Conservation (phyloP, 2,329 filamentous ascomycete genomes). For the Arthrocladium fulminans region DNA sequence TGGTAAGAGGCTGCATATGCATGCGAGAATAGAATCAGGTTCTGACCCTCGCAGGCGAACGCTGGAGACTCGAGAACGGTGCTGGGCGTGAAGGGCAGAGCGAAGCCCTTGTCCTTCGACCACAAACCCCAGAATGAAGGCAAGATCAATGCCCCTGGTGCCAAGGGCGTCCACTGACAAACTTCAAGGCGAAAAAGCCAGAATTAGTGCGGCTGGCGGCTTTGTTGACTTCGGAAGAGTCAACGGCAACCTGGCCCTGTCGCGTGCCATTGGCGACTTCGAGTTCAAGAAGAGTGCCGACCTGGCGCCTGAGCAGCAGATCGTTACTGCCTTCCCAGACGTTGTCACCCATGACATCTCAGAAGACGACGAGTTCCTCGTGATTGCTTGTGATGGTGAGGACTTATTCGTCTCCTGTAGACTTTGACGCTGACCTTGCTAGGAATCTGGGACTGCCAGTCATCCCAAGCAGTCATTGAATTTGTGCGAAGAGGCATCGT, state of each 20-base stretch:
- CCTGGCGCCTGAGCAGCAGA: conserved; percentile 94
- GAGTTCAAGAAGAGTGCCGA: conserved; percentile 99
- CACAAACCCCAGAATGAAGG: conserved; percentile 99
- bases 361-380: conserved; percentile 90
- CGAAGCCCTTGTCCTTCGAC: conserved; percentile 96
- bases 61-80: conserved; percentile 94
- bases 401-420: background rate
- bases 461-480: conserved; percentile 92
- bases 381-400: conserved; percentile 86
- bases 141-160: conserved; percentile 32
- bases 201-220: conserved; percentile 89
- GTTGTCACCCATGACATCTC: conserved; percentile 83
- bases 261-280: conserved; percentile 95
- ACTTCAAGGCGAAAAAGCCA: conserved; percentile 79
- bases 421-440: conserved; percentile 13
- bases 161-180: conserved; percentile 13
- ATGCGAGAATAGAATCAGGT: conserved; percentile 10
- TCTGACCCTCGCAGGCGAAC: conserved; percentile 61
- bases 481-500: conserved; percentile 95
- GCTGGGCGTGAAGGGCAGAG: conserved; percentile 89
- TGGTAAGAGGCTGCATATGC: conserved; percentile 55
- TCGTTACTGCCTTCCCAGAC: conserved; percentile 93
- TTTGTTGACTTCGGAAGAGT: conserved; percentile 98
- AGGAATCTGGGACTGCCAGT: conserved; percentile 99
- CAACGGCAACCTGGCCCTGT: conserved; percentile 94